Evolutionary conservation across 139 green algal genomes (phyloP).

Genomic region (Picochlorum sp.): DNA sequence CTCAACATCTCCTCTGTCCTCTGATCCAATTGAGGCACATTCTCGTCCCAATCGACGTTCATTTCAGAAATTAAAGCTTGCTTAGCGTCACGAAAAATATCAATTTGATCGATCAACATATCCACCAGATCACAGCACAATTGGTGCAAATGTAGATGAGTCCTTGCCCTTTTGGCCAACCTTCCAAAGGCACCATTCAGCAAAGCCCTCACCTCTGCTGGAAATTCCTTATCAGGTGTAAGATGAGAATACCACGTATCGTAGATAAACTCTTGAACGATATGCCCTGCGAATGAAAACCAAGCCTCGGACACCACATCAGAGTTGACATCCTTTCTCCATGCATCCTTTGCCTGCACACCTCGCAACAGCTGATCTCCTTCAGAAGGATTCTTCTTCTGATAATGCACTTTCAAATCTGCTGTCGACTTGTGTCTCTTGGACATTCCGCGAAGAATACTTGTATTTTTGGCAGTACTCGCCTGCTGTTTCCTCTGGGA

Average conservation of each 20-base stretch:
- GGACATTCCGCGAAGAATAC: too few relatives aligned
- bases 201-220: slow-evolving; percentile 53
- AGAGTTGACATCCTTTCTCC: slow-evolving; percentile 40
- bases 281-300: slow-evolving; percentile 50
- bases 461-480: too few relatives aligned
- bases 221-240: slow-evolving; percentile 68
- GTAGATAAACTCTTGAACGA: slow-evolving; percentile 77
- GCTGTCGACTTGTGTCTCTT: too few relatives aligned
- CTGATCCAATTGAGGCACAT: slow-evolving; percentile 9
- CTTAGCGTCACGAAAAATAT: slow-evolving; percentile 7
- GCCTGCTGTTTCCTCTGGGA: too few relatives aligned
- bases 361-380: too few relatives aligned
- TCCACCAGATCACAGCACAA: slow-evolving; percentile 56
- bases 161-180: slow-evolving; percentile 32
- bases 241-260: slow-evolving; percentile 62
- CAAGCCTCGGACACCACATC: slow-evolving; percentile 51
- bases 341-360: slow-evolving; percentile 15
- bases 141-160: slow-evolving; percentile 34
- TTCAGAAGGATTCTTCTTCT: too few relatives aligned
- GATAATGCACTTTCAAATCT: too few relatives aligned
- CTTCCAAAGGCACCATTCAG: slow-evolving; percentile 64
- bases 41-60: slow-evolving; percentile 12
- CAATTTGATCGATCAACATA: slow-evolving; percentile 43
- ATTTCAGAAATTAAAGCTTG: neutral
- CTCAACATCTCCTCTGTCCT: slow-evolving; percentile 38